Evolutionary conservation across 352 stramenopile species (phyloP).

Genomic region (Albugo laibachii): DNA sequence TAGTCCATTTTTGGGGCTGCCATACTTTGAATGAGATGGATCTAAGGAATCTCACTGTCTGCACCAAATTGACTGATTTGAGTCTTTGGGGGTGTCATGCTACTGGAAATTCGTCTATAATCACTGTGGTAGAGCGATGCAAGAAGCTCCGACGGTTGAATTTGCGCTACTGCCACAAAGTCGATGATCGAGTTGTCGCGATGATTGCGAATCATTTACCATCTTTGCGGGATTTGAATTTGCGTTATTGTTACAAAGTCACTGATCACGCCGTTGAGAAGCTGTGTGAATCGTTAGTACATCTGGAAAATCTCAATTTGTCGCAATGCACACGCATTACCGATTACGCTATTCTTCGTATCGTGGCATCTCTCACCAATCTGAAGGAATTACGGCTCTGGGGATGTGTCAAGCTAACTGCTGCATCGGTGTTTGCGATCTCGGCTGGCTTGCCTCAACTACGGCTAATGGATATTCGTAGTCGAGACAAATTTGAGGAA

Average conservation of each 20-base stretch:
- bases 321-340: constrained; percentile 69
- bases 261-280: constrained; percentile 35
- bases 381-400: constrained; percentile 63
- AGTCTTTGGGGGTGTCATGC: constrained; percentile 62
- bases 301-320: constrained; percentile 46
- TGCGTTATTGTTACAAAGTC: constrained; percentile 78
- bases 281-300: constrained; percentile 24
- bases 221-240: constrained; percentile 41
- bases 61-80: constrained; percentile 23
- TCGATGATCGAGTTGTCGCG: constrained; percentile 46
- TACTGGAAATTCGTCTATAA: constrained; percentile 46
- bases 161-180: constrained; percentile 68
- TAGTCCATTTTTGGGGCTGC: constrained; percentile 57
- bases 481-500: constrained; percentile 46
- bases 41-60: constrained; percentile 24
- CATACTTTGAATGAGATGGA: constrained; percentile 40
- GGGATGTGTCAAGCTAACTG: constrained; percentile 65
- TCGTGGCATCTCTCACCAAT: constrained; percentile 25
- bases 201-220: constrained; percentile 23
- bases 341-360: constrained; percentile 35
- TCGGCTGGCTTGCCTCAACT: constrained; percentile 38
- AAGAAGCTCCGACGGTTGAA: constrained; percentile 29
- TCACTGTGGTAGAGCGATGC: constrained; percentile 28
- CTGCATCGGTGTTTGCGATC: constrained; percentile 42
- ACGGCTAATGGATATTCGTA: constrained; percentile 52